phyloP scores from a whole-genome alignment of 2,329 filamentous ascomycete genomes.

The Colletotrichum trifolii region DNA sequence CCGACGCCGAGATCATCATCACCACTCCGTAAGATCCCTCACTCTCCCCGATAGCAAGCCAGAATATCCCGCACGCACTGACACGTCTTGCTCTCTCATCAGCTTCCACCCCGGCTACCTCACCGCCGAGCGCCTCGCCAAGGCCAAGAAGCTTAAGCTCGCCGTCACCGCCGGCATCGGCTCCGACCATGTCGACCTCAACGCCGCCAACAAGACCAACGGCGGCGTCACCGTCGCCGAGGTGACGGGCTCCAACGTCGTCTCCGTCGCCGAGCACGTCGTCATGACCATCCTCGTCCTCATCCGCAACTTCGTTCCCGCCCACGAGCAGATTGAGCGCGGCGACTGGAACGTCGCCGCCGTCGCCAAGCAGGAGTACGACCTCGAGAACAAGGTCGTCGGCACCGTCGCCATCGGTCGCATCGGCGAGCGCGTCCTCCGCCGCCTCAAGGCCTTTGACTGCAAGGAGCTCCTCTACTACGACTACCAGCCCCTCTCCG shows the following conservation, averaged over 20 bases:
- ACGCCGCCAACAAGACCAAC: conserved; percentile 98
- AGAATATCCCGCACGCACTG: not conserved
- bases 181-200: conserved; percentile 96
- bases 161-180: conserved; percentile 97
- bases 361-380: conserved; percentile 98
- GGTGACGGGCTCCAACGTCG: conserved; percentile 97
- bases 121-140: conserved; percentile 93
- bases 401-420: conserved; percentile 97
- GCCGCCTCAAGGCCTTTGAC: conserved; percentile 95
- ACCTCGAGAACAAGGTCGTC: conserved; percentile 96
- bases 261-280: conserved; percentile 98
- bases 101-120: conserved; percentile 99
- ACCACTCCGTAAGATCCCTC: no score
- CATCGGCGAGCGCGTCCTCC: conserved; percentile 97
- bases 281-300: conserved; percentile 98
- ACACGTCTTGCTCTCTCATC: conserved; percentile 12
- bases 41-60: no score
- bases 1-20: conserved; percentile 98
- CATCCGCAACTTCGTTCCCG: conserved; percentile 97
- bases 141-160: conserved; percentile 99
- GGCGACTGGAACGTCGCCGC: conserved; percentile 97
- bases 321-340: conserved; percentile 89
- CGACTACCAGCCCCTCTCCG: conserved; percentile 93
- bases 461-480: conserved; percentile 99
- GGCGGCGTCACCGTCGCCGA: conserved; percentile 97